phyloP scores from a whole-genome alignment of 371 early-diverging fungal genomes.

The Cokeromyces recurvatus region DNA sequence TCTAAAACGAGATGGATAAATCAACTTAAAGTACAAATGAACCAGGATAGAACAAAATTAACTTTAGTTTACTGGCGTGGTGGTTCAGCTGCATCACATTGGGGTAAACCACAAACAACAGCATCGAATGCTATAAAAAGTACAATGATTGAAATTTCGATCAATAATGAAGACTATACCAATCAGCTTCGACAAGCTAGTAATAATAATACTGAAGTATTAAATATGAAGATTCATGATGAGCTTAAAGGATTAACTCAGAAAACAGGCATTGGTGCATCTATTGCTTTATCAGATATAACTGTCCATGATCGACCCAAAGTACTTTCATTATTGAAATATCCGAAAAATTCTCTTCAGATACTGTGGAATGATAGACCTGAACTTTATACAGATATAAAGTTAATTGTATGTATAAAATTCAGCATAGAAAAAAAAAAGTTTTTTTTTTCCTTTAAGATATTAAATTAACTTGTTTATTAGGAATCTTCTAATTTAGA shows the following conservation, averaged over 20 bases:
- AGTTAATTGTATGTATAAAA: constrained; percentile 37
- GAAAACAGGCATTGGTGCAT: constrained; percentile 44
- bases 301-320: constrained; percentile 20
- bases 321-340: constrained; percentile 33
- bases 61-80: constrained; percentile 61
- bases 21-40: constrained; percentile 61
- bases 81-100: constrained; percentile 37
- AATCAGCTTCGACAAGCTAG: neutral
- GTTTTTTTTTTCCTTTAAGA: too few relatives aligned
- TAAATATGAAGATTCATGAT: constrained; percentile 29
- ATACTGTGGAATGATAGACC: constrained; percentile 33
- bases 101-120: constrained; percentile 35
- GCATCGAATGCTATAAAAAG: constrained; percentile 6
- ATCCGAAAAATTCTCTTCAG: constrained; percentile 32
- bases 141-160: constrained; percentile 13
- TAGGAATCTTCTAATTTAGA: constrained; percentile 49
- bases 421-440: too few relatives aligned
- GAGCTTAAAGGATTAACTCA: constrained; percentile 38
- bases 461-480: too few relatives aligned
- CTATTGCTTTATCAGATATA: constrained; percentile 24
- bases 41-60: constrained; percentile 45
- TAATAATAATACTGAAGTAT: constrained; percentile 5
- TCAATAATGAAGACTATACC: neutral
- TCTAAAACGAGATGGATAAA: constrained; percentile 64
- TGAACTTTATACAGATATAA: constrained; percentile 26